Percentiles rank a stretch among this genome's conserved stretches.
Conservation (phyloP, 176 grass and related monocot genomes). For the Hsuehochloa calcarea region DNA sequence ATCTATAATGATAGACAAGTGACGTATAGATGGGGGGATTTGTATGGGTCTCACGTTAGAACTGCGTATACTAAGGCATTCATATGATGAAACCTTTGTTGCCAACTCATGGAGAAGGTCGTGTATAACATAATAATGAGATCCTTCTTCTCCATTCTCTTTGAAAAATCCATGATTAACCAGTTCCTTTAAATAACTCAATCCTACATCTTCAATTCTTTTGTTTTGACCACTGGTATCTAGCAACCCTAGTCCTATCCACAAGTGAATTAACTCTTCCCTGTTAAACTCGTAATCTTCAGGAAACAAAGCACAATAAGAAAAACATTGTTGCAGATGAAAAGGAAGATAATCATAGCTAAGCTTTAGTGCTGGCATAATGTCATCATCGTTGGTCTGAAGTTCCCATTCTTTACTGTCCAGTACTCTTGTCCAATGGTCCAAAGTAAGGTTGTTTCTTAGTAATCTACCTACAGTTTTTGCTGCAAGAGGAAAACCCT, state of each 20-base stretch:
- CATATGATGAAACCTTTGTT: not conserved
- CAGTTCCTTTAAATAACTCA: not conserved
- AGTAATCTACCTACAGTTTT: constrained; percentile 29
- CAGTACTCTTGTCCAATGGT: not conserved
- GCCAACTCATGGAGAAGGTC: constrained; percentile 27
- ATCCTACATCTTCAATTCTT: not conserved
- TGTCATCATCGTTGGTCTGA: not conserved
- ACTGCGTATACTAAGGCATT: constrained; percentile 14
- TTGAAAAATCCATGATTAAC: not conserved
- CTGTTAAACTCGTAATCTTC: not conserved
- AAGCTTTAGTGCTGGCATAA: constrained; percentile 30
- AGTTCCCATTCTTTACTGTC: constrained; percentile 22
- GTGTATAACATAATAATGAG: not conserved
- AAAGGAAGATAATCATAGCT: constrained; percentile 27
- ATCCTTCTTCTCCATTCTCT: too few species aligned
- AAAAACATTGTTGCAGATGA: constrained; percentile 23
- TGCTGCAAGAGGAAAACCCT: not conserved
- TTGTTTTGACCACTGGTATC: not conserved
- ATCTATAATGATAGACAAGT: constrained; percentile 26
- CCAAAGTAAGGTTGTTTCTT: not conserved
- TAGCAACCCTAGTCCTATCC: constrained; percentile 14
- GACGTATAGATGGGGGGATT: not conserved
- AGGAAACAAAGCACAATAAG: constrained; percentile 25
- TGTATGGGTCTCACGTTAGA: not conserved
- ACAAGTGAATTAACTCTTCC: constrained; percentile 4